Conservation (phyloP, 73 alveolate genomes). For the Blepharisma stoltei region DNA sequence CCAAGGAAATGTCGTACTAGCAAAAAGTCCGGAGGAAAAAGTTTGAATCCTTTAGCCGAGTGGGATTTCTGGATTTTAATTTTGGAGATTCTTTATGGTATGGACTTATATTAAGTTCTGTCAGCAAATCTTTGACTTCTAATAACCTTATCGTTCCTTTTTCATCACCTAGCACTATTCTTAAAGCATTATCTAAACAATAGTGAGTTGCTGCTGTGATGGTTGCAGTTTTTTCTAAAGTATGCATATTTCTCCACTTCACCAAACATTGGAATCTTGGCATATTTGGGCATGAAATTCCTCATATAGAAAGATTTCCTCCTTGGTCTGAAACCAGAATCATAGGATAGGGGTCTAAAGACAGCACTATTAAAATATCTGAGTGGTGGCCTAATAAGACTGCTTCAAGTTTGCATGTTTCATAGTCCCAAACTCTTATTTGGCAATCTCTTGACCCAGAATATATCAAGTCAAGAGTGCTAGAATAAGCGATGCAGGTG, state of each 20-base stretch:
- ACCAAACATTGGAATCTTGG: conserved; percentile 44
- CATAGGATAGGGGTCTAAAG: conserved; percentile 58
- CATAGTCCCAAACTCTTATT: conserved; percentile 68
- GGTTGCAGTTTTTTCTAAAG: conserved; percentile 62
- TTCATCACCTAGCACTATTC: conserved; percentile 59
- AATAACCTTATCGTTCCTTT: conserved; percentile 59
- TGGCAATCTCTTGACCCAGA: conserved; percentile 67
- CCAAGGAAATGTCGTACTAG: no score
- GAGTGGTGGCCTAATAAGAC: conserved; percentile 47
- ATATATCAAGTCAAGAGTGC: conserved; percentile 57
- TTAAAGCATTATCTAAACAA: conserved; percentile 14
- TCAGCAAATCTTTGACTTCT: conserved; percentile 37
- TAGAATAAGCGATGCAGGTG: conserved; percentile 55
- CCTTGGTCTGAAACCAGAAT: conserved; percentile 58
- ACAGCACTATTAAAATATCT: conserved; percentile 55
- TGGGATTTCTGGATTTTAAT: conserved; percentile 17
- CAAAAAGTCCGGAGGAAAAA: no score
- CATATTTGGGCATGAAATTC: conserved; percentile 36
- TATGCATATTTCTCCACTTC: conserved; percentile 71
- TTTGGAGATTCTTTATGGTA: conserved; percentile 32
- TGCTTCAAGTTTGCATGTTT: conserved; percentile 59
- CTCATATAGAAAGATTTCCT: conserved; percentile 55
- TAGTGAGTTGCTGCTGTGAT: conserved; percentile 58
- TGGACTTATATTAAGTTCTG: conserved; percentile 35
- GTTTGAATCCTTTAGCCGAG: no score